A percentile compares a stretch with the other conserved stretches of the same genome.
Conservation (phyloP, 495 filamentous ascomycete species). For the Polyplosphaeria fusca region DNA sequence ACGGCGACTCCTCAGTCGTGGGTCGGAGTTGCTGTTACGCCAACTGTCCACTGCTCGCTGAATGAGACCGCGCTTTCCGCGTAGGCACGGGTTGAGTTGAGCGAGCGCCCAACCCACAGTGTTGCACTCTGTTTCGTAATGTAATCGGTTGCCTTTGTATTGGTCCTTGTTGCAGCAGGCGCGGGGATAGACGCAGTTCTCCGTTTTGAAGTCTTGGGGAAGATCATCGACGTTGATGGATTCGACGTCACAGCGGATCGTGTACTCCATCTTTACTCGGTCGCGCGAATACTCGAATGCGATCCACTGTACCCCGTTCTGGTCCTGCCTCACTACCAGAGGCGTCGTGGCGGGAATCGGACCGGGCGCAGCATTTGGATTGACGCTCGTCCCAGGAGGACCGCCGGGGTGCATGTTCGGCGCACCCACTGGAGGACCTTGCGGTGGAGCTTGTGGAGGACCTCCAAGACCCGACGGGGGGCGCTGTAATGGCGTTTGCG, state of each 20-base stretch:
- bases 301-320: slow-evolving; percentile 98
- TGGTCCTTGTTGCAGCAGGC: slow-evolving; percentile 94
- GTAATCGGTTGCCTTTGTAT: slow-evolving; percentile 88
- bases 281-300: slow-evolving; percentile 98
- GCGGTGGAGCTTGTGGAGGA: slow-evolving; percentile 43
- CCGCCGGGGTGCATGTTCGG: slow-evolving; percentile 47
- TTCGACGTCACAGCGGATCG: slow-evolving; percentile 96
- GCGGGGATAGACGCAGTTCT: slow-evolving; percentile 96
- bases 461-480: slow-evolving; percentile 53
- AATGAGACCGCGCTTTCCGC: slow-evolving; percentile 91
- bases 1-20: slow-evolving; percentile 79
- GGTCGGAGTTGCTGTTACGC: slow-evolving; percentile 98
- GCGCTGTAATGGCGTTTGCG: slow-evolving; percentile 54
- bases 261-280: slow-evolving; percentile 98
- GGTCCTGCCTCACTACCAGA: slow-evolving; percentile 88
- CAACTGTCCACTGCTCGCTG: slow-evolving; percentile 97
- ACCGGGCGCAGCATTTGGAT: slow-evolving; percentile 89
- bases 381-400: slow-evolving; percentile 50
- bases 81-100: slow-evolving; percentile 81
- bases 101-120: slow-evolving; percentile 96
- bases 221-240: slow-evolving; percentile 89
- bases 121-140: slow-evolving; percentile 98
- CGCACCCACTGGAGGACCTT: slow-evolving; percentile 54
- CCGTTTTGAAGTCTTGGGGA: slow-evolving; percentile 84
- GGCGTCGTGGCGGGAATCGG: slow-evolving; percentile 98